Conservation (phyloP, 23 red algal genomes). For the Gracilaria gracilis region DNA sequence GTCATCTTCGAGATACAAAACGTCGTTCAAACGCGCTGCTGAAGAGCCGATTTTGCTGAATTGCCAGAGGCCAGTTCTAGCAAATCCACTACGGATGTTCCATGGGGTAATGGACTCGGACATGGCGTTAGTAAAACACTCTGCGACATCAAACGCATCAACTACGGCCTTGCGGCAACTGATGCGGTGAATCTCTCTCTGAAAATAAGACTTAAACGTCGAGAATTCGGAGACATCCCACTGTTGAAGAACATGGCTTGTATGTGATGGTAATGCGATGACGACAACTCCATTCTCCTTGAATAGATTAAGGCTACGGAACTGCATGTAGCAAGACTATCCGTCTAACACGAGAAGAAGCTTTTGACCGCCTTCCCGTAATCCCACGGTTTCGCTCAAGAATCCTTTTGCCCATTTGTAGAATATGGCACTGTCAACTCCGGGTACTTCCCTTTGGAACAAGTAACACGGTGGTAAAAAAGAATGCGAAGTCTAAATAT, state of each 20-base stretch:
- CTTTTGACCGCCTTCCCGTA: not conserved
- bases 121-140: no score
- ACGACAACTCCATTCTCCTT: conserved; percentile 7
- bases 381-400: not conserved
- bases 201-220: not conserved
- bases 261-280: not conserved
- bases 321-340: not conserved
- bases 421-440: not conserved
- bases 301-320: not conserved
- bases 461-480: conserved; percentile 2
- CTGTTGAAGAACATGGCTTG: not conserved
- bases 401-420: not conserved
- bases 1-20: no score
- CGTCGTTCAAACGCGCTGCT: no score
- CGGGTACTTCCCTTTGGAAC: not conserved
- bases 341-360: not conserved
- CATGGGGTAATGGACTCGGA: no score
- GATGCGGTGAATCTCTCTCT: no score
- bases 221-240: not conserved
- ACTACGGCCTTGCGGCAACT: no score
- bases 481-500: not conserved
- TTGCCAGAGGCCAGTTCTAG: no score
- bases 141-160: no score
- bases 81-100: no score
- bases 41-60: no score